Evolutionary conservation across 2,329 filamentous ascomycete genomes (phyloP).

Genomic region (Coleophoma cylindrospora): DNA sequence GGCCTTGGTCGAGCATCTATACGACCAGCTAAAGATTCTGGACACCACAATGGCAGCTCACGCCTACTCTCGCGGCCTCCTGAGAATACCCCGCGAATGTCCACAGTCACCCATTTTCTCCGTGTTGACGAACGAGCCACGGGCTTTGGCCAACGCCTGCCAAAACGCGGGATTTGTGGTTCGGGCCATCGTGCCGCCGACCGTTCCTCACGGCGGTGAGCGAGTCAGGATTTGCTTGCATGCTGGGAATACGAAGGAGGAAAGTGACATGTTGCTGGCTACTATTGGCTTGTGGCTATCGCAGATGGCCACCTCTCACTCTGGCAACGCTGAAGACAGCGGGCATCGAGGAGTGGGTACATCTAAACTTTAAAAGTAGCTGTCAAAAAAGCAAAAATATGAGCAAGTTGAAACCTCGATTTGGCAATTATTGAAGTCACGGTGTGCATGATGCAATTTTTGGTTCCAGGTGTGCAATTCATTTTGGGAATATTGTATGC

Average conservation of each 20-base stretch:
- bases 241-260: conserved; percentile 53
- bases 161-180: conserved; percentile 55
- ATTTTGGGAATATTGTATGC: background rate
- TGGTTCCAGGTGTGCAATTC: too few species aligned
- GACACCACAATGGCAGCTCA: background rate
- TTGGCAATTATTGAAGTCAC: too few species aligned
- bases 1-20: conserved; percentile 38
- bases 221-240: conserved; percentile 65
- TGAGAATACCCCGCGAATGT: conserved; percentile 23
- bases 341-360: background rate
- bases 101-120: conserved; percentile 61
- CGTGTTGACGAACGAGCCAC: conserved; percentile 51
- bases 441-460: too few species aligned
- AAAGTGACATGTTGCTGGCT: conserved; percentile 46
- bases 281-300: conserved; percentile 18
- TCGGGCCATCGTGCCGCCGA: conserved; percentile 63
- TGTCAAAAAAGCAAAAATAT: too few species aligned
- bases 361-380: background rate
- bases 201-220: conserved; percentile 58
- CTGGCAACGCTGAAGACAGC: background rate
- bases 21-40: conserved; percentile 35
- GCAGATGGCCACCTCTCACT: background rate
- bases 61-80: conserved; percentile 10
- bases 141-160: conserved; percentile 53
- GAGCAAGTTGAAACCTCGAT: too few species aligned